A percentile compares a stretch with the other conserved stretches of the same genome.
These are phyloP conservation scores for Metarhizium humberi DNA, from an alignment of 2,329 filamentous ascomycete species.

Conservation along the genomic window DNA sequence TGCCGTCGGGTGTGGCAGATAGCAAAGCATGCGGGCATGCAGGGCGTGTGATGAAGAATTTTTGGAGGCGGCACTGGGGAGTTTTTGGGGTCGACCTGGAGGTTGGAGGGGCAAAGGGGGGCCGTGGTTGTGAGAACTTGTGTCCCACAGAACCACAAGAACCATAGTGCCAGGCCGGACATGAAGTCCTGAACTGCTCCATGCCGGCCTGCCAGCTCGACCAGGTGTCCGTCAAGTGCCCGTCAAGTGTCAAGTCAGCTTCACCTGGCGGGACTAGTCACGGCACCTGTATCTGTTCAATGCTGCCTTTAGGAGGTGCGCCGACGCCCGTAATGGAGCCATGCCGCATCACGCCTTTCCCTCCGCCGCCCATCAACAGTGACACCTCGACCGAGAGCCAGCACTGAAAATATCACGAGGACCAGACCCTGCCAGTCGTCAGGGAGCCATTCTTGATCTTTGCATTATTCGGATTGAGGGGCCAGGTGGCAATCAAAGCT, in stretches of 20 bases:
- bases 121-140: not conserved
- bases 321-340: not conserved
- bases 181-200: not conserved
- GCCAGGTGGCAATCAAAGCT: not conserved
- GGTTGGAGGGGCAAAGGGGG: not conserved
- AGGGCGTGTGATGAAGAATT: slow-evolving; percentile 7
- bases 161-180: too few relatives aligned
- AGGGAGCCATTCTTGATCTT: slow-evolving; percentile 1
- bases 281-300: not conserved
- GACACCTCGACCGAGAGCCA: not conserved
- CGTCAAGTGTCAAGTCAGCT: not conserved
- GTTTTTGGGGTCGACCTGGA: slow-evolving; percentile 3
- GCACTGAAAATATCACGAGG: slow-evolving; percentile 2
- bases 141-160: not conserved
- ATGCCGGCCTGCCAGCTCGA: too few relatives aligned
- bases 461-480: not conserved
- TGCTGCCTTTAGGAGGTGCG: not conserved
- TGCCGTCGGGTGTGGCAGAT: not conserved
- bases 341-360: slow-evolving; percentile 1
- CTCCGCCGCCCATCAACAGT: not conserved
- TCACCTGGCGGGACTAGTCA: not conserved
- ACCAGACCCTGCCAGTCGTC: slow-evolving; percentile 1
- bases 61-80: not conserved
- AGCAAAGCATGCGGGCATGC: not conserved
- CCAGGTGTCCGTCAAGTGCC: too few relatives aligned